Conservation (phyloP, 2,329 filamentous ascomycete species). For the Geosmithia putterillii region DNA sequence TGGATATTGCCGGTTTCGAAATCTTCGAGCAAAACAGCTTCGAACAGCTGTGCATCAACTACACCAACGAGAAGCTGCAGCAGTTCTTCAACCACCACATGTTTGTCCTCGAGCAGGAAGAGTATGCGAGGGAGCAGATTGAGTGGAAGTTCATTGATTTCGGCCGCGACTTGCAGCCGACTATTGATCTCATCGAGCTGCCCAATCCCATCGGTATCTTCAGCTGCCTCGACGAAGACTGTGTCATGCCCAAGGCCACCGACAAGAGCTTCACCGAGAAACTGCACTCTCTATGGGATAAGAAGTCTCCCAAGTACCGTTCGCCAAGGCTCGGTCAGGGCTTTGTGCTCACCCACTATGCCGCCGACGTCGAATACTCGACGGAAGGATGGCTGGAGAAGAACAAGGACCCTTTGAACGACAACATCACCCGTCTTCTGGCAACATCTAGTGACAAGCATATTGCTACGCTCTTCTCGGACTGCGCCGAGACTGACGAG, state of each 20-base stretch:
- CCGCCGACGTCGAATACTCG: constrained; percentile 93
- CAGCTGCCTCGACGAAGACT: constrained; percentile 94
- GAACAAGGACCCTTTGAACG: constrained; percentile 96
- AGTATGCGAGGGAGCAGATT: constrained; percentile 94
- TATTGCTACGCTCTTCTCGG: constrained; percentile 71
- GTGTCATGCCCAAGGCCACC: constrained; percentile 96
- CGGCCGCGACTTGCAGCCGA: constrained; percentile 90
- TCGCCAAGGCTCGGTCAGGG: constrained; percentile 79
- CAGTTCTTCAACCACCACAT: constrained; percentile 99
- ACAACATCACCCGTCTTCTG: constrained; percentile 86
- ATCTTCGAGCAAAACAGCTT: constrained; percentile 99
- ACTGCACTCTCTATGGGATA: constrained; percentile 91
- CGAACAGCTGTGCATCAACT: constrained; percentile 98
- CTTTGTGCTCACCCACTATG: constrained; percentile 94
- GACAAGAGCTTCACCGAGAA: constrained; percentile 97
- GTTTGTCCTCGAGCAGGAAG: constrained; percentile 97
- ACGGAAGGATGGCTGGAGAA: constrained; percentile 95
- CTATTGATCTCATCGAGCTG: constrained; percentile 92
- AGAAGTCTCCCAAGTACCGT: constrained; percentile 88
- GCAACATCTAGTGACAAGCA: constrained; percentile 74
- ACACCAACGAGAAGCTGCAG: constrained; percentile 97
- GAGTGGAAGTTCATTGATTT: constrained; percentile 99
- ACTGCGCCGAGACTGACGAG: constrained; percentile 74
- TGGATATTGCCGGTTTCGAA: constrained; percentile 98
- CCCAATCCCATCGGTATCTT: constrained; percentile 98